Percentiles rank a stretch among this genome's conserved stretches.
These are phyloP conservation scores for Toxoplasma gondii DNA, from an alignment of 169 alveolate species.

Conservation along the genomic window DNA sequence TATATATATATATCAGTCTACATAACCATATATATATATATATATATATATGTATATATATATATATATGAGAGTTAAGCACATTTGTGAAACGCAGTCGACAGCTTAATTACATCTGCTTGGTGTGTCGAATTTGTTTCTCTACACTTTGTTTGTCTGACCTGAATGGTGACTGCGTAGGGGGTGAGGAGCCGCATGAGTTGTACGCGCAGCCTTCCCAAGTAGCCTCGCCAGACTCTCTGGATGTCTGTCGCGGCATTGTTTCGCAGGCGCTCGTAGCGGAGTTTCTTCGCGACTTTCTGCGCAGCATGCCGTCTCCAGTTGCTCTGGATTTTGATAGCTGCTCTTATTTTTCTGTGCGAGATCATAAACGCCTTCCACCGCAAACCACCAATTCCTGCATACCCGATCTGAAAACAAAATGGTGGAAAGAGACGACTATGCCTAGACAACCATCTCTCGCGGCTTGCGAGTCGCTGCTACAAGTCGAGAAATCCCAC, in stretches of 20 bases:
- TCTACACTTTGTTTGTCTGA: too few species aligned
- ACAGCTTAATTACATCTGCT: too few species aligned
- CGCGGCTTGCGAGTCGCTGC: not conserved
- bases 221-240: constrained; percentile 39
- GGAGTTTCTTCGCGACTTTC: not conserved
- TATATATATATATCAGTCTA: too few species aligned
- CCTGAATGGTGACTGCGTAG: constrained; percentile 51
- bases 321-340: constrained; percentile 7
- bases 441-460: not conserved
- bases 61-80: too few species aligned
- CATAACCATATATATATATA: too few species aligned
- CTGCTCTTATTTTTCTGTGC: not conserved
- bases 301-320: not conserved
- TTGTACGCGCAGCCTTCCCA: constrained; percentile 29
- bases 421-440: not conserved
- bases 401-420: constrained; percentile 26
- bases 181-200: constrained; percentile 38
- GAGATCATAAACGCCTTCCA: constrained; percentile 10
- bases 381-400: constrained; percentile 34
- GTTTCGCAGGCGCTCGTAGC: not conserved
- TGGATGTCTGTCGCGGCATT: constrained; percentile 34
- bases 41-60: not conserved
- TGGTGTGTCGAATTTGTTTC: too few species aligned
- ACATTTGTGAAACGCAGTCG: too few species aligned
- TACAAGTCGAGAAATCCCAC: not conserved